A percentile compares a stretch with the other conserved stretches of the same genome.
These are phyloP conservation scores for Fusarium phyllophilum DNA, from an alignment of 2,329 filamentous ascomycete genomes.

Conservation along the genomic window DNA sequence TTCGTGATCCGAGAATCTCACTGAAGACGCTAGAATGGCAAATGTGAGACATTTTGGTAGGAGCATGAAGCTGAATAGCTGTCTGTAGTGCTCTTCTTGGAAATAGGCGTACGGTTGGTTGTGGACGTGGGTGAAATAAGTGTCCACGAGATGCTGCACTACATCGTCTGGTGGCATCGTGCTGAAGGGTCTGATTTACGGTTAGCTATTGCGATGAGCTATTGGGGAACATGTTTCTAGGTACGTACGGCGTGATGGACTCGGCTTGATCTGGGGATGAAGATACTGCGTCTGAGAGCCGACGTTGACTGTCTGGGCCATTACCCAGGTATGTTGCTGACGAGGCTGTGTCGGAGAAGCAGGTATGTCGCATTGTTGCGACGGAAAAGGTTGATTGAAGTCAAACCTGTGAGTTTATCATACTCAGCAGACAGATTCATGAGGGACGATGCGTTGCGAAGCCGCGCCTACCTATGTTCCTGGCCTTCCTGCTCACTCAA, in stretches of 20 bases:
- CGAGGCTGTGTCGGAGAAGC: neutral
- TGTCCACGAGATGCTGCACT: neutral
- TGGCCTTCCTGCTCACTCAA: neutral
- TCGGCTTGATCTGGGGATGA: neutral
- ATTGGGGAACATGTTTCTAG: rapidly evolving
- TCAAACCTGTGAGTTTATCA: neutral
- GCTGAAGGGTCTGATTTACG: neutral
- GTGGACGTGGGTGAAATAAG: neutral
- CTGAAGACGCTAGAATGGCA: neutral
- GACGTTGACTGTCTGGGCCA: neutral
- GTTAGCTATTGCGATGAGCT: rapidly evolving
- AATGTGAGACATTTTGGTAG: neutral
- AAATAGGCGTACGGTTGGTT: neutral
- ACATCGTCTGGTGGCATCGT: neutral
- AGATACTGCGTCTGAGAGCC: neutral
- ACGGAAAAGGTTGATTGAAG: neutral
- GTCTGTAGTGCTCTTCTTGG: neutral
- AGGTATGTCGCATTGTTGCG: neutral
- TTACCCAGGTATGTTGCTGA: neutral
- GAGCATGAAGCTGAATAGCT: neutral
- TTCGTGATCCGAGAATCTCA: neutral
- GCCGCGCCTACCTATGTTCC: neutral
- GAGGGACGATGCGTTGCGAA: rapidly evolving
- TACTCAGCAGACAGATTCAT: rapidly evolving
- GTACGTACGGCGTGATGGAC: neutral